Percentiles rank a stretch among this genome's conserved stretches.
phyloP scores from a whole-genome alignment of 495 filamentous ascomycete genomes.

The Polyplosphaeria fusca region DNA sequence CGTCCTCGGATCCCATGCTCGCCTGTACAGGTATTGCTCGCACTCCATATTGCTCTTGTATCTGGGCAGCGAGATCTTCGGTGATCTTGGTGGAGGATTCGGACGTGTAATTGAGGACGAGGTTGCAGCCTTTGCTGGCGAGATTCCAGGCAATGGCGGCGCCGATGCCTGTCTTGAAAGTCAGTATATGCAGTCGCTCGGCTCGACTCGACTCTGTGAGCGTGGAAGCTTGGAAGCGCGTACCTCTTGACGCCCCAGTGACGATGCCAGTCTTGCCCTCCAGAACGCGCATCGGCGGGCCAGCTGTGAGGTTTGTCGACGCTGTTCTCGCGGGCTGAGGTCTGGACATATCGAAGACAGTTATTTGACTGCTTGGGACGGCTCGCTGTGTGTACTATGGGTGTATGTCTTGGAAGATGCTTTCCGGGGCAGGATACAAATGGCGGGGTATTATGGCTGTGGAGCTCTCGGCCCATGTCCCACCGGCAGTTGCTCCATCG shows the following conservation, averaged over 20 bases:
- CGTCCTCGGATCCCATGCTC: slow-evolving; percentile 50
- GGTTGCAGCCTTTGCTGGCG: slow-evolving; percentile 47
- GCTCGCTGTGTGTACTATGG: no score
- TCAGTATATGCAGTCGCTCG: neutral
- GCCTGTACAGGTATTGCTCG: slow-evolving; percentile 54
- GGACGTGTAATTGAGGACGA: slow-evolving; percentile 45
- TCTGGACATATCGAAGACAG: no score
- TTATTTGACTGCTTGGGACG: no score
- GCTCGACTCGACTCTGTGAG: no score
- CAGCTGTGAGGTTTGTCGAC: slow-evolving; percentile 32
- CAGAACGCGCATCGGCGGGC: slow-evolving; percentile 21
- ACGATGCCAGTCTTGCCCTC: slow-evolving; percentile 43
- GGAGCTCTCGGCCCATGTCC: slow-evolving; percentile 21
- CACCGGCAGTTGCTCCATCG: no score
- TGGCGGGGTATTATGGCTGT: neutral
- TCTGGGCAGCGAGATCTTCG: slow-evolving; percentile 41
- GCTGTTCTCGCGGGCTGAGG: slow-evolving; percentile 22
- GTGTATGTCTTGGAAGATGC: no score
- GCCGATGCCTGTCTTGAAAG: slow-evolving; percentile 77
- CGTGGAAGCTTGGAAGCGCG: no score
- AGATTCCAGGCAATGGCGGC: slow-evolving; percentile 73
- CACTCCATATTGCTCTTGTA: slow-evolving; percentile 40
- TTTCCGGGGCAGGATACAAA: no score
- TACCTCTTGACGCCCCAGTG: slow-evolving; percentile 43
- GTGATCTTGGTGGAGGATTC: slow-evolving; percentile 42